Evolutionary conservation across 2,329 filamentous ascomycete species (phyloP), one percentile per base, ranked within the genome.

Genomic region (Aureobasidium sp.): DNA sequence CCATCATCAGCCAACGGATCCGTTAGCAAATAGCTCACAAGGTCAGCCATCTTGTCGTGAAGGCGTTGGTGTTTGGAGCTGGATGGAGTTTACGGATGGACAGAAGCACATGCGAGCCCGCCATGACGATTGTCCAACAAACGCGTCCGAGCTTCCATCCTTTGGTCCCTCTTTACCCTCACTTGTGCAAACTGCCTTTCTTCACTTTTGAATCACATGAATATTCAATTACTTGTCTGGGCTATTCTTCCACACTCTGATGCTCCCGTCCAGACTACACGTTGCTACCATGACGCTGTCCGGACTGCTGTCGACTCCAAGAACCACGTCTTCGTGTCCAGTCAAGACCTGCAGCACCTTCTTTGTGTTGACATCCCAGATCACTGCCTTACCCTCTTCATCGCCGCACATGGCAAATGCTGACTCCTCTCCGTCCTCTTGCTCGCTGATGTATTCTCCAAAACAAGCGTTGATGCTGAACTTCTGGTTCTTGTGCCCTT

Each of bases 331-430:
- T 1, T 81, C 78, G 64, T 85, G 83, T 1, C 79, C 79, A 30
- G 80, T 75, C 10, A 85, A 70, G 25, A 78, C 76, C 78, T 97
- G 92, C 25, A 97, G 77, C 2, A 96, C 77, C 61, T 88, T 86
- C 74, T 97, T 99, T 70, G 81, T 90, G 64, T 84, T 86, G 15
- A 97, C 90, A 69, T 97, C 91, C 94, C 94, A 99, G 59, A 96
- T 82, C 16, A 96, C 79, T 11, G 96, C 83, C 49, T 85, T 83
- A 15, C 92, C 91, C 68, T 97, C 90, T 72, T 97, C 93, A 72
- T 90, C 95, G 0, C 92, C 91, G 37, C 88, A 89, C 0, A 86
- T 89, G 16, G 92, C 83, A 68, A 96, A 96, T 0, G 81, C 83
- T 73, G 63, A 72, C 67, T 54, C 70, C 59, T 62, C 68, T 54